Evolutionary conservation across 2,329 filamentous ascomycete species (phyloP).

Genomic region (Claviceps purpurea): DNA sequence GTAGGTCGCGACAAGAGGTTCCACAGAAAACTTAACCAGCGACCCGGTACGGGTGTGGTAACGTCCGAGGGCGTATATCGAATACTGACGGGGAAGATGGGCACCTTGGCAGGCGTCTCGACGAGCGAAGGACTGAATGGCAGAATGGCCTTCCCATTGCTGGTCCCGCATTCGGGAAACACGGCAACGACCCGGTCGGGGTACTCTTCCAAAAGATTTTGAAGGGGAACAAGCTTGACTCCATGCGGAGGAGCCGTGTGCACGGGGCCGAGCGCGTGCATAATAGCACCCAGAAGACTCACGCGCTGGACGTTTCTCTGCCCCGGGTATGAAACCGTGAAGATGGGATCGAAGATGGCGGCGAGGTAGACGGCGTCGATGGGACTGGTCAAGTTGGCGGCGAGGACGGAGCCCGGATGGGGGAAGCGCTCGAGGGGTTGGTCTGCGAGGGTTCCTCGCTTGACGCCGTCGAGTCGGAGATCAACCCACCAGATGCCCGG

Average conservation of each 20-base stretch:
- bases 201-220: slow-evolving; percentile 50
- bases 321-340: slow-evolving; percentile 71
- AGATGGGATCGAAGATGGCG: slow-evolving; percentile 91
- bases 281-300: slow-evolving; percentile 61
- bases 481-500: slow-evolving; percentile 98
- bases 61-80: slow-evolving; percentile 82
- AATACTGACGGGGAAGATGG: slow-evolving; percentile 82
- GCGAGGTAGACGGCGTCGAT: slow-evolving; percentile 89
- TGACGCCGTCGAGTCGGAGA: slow-evolving; percentile 93
- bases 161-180: slow-evolving; percentile 89
- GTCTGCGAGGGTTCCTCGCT: slow-evolving; percentile 72
- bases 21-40: slow-evolving; percentile 67
- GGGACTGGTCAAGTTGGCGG: slow-evolving; percentile 81
- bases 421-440: slow-evolving; percentile 64
- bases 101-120: slow-evolving; percentile 49
- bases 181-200: slow-evolving; percentile 68
- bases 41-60: slow-evolving; percentile 74
- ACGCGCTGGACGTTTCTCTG: slow-evolving; percentile 63
- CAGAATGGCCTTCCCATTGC: slow-evolving; percentile 81
- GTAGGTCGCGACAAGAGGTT: slow-evolving; percentile 71
- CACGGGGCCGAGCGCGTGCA: slow-evolving; percentile 55
- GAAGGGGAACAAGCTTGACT: slow-evolving; percentile 44
- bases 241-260: slow-evolving; percentile 29
- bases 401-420: slow-evolving; percentile 67
- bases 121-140: slow-evolving; percentile 69